Conservation (phyloP, 345 rosid species). For the Ceriops tagal region DNA sequence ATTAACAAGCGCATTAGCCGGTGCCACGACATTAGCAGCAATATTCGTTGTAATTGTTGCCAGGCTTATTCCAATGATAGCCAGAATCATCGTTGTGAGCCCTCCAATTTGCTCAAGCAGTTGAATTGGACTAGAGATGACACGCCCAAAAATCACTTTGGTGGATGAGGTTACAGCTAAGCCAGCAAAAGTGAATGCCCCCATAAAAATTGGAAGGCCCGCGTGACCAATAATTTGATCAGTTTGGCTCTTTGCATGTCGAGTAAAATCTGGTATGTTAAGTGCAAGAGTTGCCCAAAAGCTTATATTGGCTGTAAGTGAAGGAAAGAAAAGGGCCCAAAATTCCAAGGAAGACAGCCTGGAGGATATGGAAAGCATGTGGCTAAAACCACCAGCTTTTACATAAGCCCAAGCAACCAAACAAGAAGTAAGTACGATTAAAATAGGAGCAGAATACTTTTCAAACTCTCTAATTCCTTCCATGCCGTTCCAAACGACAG, state of each 20-base stretch:
- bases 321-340: constrained; percentile 86
- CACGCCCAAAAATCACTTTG: constrained; percentile 61
- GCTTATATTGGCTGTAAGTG: constrained; percentile 88
- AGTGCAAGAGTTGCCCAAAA: constrained; percentile 92
- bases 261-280: constrained; percentile 87
- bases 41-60: constrained; percentile 89
- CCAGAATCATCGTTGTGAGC: constrained; percentile 46
- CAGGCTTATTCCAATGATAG: constrained; percentile 72
- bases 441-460: constrained; percentile 76
- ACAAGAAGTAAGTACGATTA: constrained; percentile 57
- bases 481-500: constrained; percentile 71
- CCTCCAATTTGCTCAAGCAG: constrained; percentile 78
- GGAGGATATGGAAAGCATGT: constrained; percentile 70
- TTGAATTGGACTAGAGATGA: constrained; percentile 77
- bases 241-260: constrained; percentile 66
- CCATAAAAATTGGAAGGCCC: constrained; percentile 90
- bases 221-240: constrained; percentile 79
- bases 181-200: constrained; percentile 80
- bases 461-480: constrained; percentile 78
- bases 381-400: constrained; percentile 69
- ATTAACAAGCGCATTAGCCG: constrained; percentile 87
- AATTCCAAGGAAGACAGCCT: constrained; percentile 57
- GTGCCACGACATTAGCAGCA: constrained; percentile 91
- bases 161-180: constrained; percentile 81
- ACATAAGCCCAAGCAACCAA: constrained; percentile 78